phyloP scores from a whole-genome alignment of 108 stramenopile species.

The Mediolabrus comicus region DNA sequence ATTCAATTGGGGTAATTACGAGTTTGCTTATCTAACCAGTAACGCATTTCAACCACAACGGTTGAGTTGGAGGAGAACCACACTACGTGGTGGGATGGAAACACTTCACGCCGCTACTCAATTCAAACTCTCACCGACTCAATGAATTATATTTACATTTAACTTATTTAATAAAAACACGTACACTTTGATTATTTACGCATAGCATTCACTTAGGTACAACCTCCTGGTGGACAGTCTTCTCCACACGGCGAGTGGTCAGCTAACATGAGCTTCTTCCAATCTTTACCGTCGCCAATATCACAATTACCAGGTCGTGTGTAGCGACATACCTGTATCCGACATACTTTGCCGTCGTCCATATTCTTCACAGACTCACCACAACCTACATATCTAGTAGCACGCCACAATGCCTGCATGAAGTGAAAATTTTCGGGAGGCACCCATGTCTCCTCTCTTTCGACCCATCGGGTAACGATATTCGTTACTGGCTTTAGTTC shows the following conservation, averaged over 20 bases:
- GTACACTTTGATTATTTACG: background rate
- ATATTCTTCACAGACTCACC: conserved; percentile 24
- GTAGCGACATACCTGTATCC: conserved; percentile 39
- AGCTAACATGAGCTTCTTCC: conserved; percentile 37
- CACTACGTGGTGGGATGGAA: conserved; percentile 28
- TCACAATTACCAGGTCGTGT: conserved; percentile 38
- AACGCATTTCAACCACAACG: conserved; percentile 43
- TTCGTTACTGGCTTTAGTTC: conserved; percentile 36
- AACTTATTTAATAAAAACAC: background rate
- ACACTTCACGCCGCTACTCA: conserved; percentile 12
- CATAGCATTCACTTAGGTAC: background rate
- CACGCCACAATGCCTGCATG: conserved; percentile 35
- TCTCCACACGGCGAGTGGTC: conserved; percentile 26
- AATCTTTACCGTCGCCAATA: conserved; percentile 23
- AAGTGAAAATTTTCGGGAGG: conserved; percentile 37
- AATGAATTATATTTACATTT: too few relatives aligned
- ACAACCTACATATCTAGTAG: conserved; percentile 22
- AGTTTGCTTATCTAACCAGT: conserved; percentile 16
- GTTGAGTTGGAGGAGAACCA: conserved; percentile 26
- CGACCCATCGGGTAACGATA: conserved; percentile 35
- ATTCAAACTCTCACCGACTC: conserved; percentile 3
- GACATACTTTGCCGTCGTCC: conserved; percentile 20
- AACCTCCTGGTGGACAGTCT: conserved; percentile 36
- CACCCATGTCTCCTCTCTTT: conserved; percentile 26
- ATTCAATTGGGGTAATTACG: conserved; percentile 23